These are phyloP conservation scores for Magnolia changhungtana DNA, from an alignment of 164 flowering plant genomes.

Conservation along the genomic window DNA sequence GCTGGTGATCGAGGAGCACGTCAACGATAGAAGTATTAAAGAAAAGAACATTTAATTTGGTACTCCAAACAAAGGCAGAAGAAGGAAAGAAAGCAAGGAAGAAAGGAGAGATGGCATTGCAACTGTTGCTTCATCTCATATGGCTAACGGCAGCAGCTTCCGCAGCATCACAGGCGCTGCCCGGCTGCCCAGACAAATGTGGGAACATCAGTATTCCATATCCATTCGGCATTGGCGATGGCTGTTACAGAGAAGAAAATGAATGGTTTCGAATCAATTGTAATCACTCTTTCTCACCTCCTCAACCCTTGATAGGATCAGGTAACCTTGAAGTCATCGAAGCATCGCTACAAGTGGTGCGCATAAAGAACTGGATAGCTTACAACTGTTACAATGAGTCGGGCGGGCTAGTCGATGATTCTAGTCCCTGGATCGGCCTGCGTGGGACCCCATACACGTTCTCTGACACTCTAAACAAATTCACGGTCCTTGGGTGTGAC, in stretches of 20 bases:
- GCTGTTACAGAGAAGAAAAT: slow-evolving; percentile 1
- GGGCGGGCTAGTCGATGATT: background rate
- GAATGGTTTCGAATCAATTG: background rate
- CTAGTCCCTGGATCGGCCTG: background rate
- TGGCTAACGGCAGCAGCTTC: background rate
- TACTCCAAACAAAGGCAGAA: background rate
- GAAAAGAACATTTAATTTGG: no score
- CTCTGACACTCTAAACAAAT: background rate
- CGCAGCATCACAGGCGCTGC: background rate
- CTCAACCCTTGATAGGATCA: background rate
- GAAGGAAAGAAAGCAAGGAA: background rate
- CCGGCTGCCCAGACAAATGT: background rate
- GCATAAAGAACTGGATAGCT: background rate
- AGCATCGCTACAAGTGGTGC: background rate
- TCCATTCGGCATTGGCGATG: background rate
- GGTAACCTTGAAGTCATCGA: background rate
- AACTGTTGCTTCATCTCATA: background rate
- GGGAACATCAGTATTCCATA: background rate
- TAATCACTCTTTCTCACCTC: slow-evolving; percentile 2
- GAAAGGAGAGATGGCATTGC: background rate
- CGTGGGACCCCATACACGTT: background rate
- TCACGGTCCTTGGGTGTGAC: slow-evolving; percentile 5
- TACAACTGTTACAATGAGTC: background rate
- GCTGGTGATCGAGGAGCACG: no score
- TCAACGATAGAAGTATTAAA: no score